Conservation (phyloP, 164 flowering plant genomes). For the Malania oleifera region DNA sequence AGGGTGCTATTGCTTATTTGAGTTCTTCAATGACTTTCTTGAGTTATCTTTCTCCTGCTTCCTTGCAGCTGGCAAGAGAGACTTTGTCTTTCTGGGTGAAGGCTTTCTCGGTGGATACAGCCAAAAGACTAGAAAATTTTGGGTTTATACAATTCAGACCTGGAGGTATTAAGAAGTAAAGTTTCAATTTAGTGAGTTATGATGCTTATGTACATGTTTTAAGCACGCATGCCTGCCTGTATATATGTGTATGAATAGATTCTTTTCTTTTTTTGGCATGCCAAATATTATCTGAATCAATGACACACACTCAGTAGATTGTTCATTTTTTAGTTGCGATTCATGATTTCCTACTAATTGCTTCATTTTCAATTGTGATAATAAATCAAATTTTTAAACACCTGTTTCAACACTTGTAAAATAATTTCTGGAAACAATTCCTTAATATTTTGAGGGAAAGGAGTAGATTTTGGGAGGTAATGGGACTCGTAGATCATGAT, state of each 20-base stretch:
- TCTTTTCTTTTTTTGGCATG: not conserved
- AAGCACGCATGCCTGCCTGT: too few relatives aligned
- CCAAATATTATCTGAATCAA: too few relatives aligned
- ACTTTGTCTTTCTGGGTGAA: constrained; percentile 95
- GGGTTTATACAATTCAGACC: constrained; percentile 96
- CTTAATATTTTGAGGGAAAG: too few relatives aligned
- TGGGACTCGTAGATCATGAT: too few relatives aligned
- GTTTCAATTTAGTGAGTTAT: not conserved
- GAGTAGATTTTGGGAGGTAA: too few relatives aligned
- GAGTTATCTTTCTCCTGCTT: constrained; percentile 1
- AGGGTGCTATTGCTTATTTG: not conserved
- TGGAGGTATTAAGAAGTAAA: constrained; percentile 57
- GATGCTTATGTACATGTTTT: not conserved
- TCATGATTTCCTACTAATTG: too few relatives aligned
- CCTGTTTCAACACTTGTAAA: too few relatives aligned
- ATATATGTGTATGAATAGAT: not conserved
- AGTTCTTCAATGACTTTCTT: not conserved
- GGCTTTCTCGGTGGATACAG: constrained; percentile 98
- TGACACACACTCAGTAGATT: too few relatives aligned
- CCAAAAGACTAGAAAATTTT: constrained; percentile 93
- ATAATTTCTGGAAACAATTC: too few relatives aligned
- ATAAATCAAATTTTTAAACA: too few relatives aligned
- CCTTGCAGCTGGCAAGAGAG: constrained; percentile 87
- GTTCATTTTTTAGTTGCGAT: too few relatives aligned
- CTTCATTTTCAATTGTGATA: too few relatives aligned